Conservation (phyloP, 2,329 filamentous ascomycete genomes). For the Hypoxylon sp. region DNA sequence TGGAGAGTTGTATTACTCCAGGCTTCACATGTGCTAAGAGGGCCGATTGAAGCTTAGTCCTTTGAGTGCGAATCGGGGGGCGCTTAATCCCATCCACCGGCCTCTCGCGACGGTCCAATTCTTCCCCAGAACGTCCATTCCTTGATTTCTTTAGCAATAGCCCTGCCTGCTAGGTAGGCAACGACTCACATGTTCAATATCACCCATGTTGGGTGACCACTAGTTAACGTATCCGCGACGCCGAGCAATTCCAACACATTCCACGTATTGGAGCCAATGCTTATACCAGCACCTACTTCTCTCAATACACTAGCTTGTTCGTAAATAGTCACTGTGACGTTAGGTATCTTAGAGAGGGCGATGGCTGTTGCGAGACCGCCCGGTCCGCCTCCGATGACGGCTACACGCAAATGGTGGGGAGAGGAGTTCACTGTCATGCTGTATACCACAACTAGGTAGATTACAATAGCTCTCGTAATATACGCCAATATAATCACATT, state of each 20-base stretch:
- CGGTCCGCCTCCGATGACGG: constrained; percentile 48
- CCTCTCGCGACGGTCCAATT: constrained; percentile 48
- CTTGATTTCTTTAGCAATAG: constrained; percentile 34
- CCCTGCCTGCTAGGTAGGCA: not conserved
- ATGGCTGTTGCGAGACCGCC: constrained; percentile 60
- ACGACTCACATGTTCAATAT: constrained; percentile 47
- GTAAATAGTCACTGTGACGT: constrained; percentile 60
- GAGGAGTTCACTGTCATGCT: constrained; percentile 45
- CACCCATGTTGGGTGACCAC: constrained; percentile 49
- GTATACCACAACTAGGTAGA: not conserved
- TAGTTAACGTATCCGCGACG: constrained; percentile 55
- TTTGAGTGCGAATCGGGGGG: constrained; percentile 46
- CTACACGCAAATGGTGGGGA: constrained; percentile 44
- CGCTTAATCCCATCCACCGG: constrained; percentile 27
- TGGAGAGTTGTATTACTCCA: constrained; percentile 61
- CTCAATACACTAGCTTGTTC: constrained; percentile 62
- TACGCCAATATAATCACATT: not conserved
- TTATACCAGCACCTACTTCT: constrained; percentile 65
- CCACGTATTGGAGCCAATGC: constrained; percentile 63
- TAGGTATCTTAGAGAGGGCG: constrained; percentile 59
- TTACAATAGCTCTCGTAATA: not conserved
- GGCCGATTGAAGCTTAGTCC: constrained; percentile 63
- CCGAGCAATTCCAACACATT: constrained; percentile 63
- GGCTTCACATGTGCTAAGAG: constrained; percentile 62
- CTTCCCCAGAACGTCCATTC: constrained; percentile 51